Base-by-base conservation (phyloP, 2,329 filamentous ascomycete species). In the Phialophora expanda region DNA sequence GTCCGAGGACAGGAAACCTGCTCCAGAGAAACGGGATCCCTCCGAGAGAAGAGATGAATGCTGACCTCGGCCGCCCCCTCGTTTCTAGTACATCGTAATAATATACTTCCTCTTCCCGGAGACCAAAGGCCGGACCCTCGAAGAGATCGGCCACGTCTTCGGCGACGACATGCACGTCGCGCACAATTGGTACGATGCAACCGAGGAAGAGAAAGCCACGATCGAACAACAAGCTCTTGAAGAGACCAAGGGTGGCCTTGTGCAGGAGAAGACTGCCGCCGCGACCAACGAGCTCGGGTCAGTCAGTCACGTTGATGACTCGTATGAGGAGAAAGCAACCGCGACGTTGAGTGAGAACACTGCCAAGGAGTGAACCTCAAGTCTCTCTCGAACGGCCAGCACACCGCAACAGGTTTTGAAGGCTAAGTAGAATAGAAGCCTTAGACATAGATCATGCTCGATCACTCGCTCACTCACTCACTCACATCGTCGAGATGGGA, bases 1-100 rank as follows among this genome's bases (percentile, higher is more conserved):
- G 9, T n/a, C 20, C 17, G 6, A 5, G 20, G 17, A 86, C 76
- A 5, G 3, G 8, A 17, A 12, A 26, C 8, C 22, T 84, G 3
- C 9, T 34, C 32, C 32, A 12, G 2, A 9, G 11, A 12, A 34
- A 2, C 0, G 9, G 17, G 6, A 2, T 7, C 17, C 7, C 6
- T 44, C 38, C 17, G 2, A 44, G 38, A n/a, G 17, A 44, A n/a
- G 38, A 20, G 2, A 17, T 9, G 30, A 87, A 87, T 69, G 93
- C 92, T 77, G 85, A 92, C 76, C 82, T 93, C 68, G 93, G 93
- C 73, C 90, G 84, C 11, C n/a, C 91, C n/a, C 91, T 92, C 80
- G 90, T 90, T 74, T 83, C 83, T 1, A 81, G 83, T 75, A 76
- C 65, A 72, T 73, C 12, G 61, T 71, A 4, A 69, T 70, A 22